Evolutionary conservation across 2,329 filamentous ascomycete genomes (phyloP).

Genomic region (Cryoendolithus antarcticus): DNA sequence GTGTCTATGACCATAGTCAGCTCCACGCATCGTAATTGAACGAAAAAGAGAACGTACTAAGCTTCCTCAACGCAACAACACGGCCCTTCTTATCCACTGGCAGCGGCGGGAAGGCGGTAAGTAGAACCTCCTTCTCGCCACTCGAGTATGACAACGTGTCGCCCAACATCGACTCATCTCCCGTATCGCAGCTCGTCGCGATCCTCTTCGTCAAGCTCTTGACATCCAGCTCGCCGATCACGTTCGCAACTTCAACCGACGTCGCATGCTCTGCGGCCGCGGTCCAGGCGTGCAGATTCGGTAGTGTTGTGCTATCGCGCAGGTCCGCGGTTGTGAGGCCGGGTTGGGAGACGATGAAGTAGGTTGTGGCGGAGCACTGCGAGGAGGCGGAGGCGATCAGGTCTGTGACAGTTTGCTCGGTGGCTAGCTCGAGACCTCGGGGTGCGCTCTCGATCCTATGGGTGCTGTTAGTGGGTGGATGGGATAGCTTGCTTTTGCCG

Average conservation of each 20-base stretch:
- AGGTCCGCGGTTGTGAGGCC: slow-evolving; percentile 62
- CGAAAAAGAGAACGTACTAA: not conserved
- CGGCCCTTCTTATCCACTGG: not conserved
- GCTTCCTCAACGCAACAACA: not conserved
- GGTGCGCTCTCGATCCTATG: not conserved
- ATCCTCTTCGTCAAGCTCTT: slow-evolving; percentile 31
- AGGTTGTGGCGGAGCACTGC: slow-evolving; percentile 34
- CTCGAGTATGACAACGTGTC: not conserved
- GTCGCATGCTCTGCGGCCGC: too few relatives aligned
- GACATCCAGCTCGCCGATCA: slow-evolving; percentile 37
- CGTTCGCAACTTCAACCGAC: slow-evolving; percentile 37
- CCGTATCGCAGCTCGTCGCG: slow-evolving; percentile 29
- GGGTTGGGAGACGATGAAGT: slow-evolving; percentile 67
- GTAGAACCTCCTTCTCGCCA: not conserved
- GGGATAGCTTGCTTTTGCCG: too few relatives aligned
- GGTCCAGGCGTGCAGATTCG: not conserved
- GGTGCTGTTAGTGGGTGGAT: slow-evolving; percentile 6
- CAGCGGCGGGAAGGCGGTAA: not conserved
- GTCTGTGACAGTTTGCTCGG: slow-evolving; percentile 16
- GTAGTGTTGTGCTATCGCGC: slow-evolving; percentile 1
- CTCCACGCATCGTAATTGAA: too few relatives aligned
- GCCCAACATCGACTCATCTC: too few relatives aligned
- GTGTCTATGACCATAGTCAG: too few relatives aligned
- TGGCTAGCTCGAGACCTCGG: slow-evolving; percentile 8
- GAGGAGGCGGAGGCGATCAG: slow-evolving; percentile 29